Percentiles rank a stretch among this genome's conserved stretches.
phyloP scores from a whole-genome alignment of 2,329 filamentous ascomycete genomes.

The Biscogniauxia sp. region DNA sequence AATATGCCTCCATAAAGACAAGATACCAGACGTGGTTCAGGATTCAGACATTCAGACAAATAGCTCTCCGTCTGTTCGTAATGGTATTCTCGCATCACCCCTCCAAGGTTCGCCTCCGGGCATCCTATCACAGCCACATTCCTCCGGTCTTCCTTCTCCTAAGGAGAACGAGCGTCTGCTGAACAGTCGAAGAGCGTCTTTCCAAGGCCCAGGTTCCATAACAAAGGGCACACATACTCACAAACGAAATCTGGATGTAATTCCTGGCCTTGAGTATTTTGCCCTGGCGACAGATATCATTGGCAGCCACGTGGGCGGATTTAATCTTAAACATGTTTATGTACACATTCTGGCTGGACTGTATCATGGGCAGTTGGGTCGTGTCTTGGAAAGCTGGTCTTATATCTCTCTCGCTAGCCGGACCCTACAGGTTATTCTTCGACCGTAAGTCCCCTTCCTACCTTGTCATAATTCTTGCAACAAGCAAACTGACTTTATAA shows the following conservation, averaged over 20 bases:
- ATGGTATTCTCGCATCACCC: slow-evolving; percentile 52
- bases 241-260: slow-evolving; percentile 72
- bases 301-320: slow-evolving; percentile 74
- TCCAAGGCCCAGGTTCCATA: slow-evolving; percentile 40
- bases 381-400: slow-evolving; percentile 79
- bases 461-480: slow-evolving; percentile 1
- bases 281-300: slow-evolving; percentile 83
- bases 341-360: slow-evolving; percentile 80
- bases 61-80: slow-evolving; percentile 43
- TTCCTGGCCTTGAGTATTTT: slow-evolving; percentile 89
- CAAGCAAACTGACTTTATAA: slow-evolving; percentile 3
- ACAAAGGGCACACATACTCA: slow-evolving; percentile 29
- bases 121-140: slow-evolving; percentile 43
- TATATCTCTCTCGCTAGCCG: slow-evolving; percentile 57
- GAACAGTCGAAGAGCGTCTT: slow-evolving; percentile 50
- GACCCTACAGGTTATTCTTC: slow-evolving; percentile 68
- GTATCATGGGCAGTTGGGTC: slow-evolving; percentile 83
- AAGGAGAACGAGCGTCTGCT: slow-evolving; percentile 47
- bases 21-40: slow-evolving; percentile 58
- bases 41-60: slow-evolving; percentile 40
- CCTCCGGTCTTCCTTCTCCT: slow-evolving; percentile 51
- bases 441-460: slow-evolving; percentile 61
- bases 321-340: slow-evolving; percentile 80
- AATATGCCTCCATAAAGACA: slow-evolving; percentile 61
- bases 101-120: slow-evolving; percentile 55